These are phyloP conservation scores for Elaeis guineensis DNA, from an alignment of 176 grass and related monocot species.

Conservation along the genomic window DNA sequence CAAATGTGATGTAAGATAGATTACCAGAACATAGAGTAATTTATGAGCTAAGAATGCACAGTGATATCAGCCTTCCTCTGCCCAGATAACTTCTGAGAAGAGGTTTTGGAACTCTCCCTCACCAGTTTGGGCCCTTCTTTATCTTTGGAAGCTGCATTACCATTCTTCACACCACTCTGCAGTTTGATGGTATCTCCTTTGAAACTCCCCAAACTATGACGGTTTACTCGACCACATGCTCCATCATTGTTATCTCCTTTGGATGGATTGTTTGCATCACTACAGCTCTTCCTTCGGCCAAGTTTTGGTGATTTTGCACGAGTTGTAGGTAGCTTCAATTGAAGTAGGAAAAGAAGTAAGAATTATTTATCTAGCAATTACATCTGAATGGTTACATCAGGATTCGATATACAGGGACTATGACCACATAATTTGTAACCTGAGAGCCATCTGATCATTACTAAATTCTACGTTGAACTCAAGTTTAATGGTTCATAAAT, in stretches of 20 bases:
- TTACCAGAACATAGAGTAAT: neutral
- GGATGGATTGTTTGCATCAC: conserved; percentile 46
- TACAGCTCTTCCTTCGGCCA: conserved; percentile 66
- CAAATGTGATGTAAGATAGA: conserved; percentile 3
- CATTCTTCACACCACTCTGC: conserved; percentile 14
- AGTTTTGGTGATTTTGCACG: conserved; percentile 96
- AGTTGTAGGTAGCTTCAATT: conserved; percentile 67
- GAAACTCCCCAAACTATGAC: conserved; percentile 39
- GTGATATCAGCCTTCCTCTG: conserved; percentile 58
- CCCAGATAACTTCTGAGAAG: conserved; percentile 36
- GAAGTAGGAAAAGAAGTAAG: too few species aligned
- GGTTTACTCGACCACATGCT: conserved; percentile 40
- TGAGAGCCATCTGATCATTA: too few species aligned
- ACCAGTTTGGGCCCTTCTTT: conserved; percentile 2
- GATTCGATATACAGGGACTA: too few species aligned
- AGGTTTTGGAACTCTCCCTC: conserved; percentile 36
- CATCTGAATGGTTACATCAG: too few species aligned
- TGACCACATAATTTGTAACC: too few species aligned
- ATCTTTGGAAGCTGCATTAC: conserved; percentile 1
- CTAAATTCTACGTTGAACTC: too few species aligned
- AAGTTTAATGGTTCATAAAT: too few species aligned
- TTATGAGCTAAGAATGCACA: conserved; percentile 40
- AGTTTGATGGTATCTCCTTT: conserved; percentile 29
- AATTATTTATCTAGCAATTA: too few species aligned
- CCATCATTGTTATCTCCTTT: conserved; percentile 33